These are phyloP conservation scores for Ilex paraguariensis DNA, from an alignment of 305 asterid species.

Conservation along the genomic window DNA sequence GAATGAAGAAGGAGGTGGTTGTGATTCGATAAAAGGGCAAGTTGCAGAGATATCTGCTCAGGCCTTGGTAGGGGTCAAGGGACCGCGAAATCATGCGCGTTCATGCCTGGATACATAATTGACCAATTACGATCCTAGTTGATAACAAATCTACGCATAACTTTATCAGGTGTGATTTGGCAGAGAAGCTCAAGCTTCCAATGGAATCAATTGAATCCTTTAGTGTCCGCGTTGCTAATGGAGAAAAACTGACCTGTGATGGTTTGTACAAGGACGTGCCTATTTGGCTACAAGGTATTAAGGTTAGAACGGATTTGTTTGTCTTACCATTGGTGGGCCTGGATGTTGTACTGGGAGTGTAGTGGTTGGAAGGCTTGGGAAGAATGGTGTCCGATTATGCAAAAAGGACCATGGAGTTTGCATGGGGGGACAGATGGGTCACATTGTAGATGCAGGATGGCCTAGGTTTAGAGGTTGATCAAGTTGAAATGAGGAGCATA, in stretches of 20 bases:
- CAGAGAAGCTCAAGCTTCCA: background rate
- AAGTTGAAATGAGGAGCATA: background rate
- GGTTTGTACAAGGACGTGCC: no score
- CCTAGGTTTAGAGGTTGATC: background rate
- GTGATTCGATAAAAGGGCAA: background rate
- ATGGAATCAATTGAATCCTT: no score
- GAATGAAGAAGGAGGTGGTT: background rate
- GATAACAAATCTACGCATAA: background rate
- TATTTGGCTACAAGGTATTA: no score
- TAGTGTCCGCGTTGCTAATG: no score
- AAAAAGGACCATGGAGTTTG: background rate
- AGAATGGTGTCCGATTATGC: no score
- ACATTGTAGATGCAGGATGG: background rate
- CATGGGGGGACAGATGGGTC: background rate
- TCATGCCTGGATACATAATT: background rate
- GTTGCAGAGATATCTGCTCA: background rate
- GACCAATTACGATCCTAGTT: background rate
- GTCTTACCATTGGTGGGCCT: no score
- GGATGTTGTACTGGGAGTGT: no score
- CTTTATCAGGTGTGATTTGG: background rate
- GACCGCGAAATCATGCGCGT: background rate
- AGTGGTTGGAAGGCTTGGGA: no score
- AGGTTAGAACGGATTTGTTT: no score
- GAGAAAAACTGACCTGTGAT: no score
- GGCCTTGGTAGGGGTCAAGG: background rate